Base-by-base conservation (phyloP, 345 rosid genomes). In the Durio zibethinus region DNA sequence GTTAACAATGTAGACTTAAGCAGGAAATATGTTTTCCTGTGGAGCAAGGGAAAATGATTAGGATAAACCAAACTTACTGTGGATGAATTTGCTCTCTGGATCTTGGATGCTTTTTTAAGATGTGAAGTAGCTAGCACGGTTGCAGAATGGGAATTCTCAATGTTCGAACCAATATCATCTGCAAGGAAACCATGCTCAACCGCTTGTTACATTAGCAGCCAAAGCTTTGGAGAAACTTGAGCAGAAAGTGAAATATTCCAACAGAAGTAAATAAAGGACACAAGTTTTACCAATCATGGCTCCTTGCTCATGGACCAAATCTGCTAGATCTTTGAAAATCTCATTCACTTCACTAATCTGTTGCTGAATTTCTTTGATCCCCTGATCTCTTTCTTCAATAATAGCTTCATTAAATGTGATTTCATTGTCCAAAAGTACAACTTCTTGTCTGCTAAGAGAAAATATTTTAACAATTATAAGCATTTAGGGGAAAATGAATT, bases 331-430 rank as follows among this genome's bases (percentile, higher is more conserved):
- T 88, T 89, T 91, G 78, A 91, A 91, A 31, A 91, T 91, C 74
- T 89, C 93, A 82, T 88, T 91, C 69, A 91, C 96, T 77, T 89
- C 93, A 40, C 85, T 76, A 74, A 89, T 91, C 80, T 89, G 93
- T 57, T 87, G 85, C 80, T 89, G 92, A 72, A 91, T 82, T 81
- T 89, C 96, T 86, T 87, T 83, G 73, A 89, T 91, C 35, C 93
- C 96, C 75, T 89, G 92, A 72, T 91, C 92, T 80, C 93, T 79
- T 85, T 91, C 96, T 85, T 88, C 92, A 42, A 91, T 89, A 16
- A 89, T 81, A 60, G 91, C 92, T 81, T 91, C 93, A 61, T 91
- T 91, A 82, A 88, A 91, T 75, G 86, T 84, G 79, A 89, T 86
- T 77, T 91, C 96, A 73, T 89, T 89, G 73, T 89, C 93, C 72